A percentile compares a stretch with the other conserved stretches of the same genome.
Evolutionary conservation across 306 rosid species (phyloP).

Genomic region (Neltuma alba): DNA sequence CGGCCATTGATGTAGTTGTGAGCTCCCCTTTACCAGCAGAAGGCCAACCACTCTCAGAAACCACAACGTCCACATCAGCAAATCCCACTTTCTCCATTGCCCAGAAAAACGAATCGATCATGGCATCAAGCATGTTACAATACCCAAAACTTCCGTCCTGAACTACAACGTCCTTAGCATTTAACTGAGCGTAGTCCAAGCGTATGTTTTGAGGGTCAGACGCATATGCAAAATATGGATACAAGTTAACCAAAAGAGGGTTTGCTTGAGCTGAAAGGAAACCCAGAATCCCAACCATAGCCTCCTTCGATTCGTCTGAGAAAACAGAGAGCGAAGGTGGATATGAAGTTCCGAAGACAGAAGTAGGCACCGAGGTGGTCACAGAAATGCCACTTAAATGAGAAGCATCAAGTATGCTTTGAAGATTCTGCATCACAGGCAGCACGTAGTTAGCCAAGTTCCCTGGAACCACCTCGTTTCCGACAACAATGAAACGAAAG

Average conservation of each 20-base stretch:
- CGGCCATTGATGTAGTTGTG: conserved; percentile 28
- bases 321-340: conserved; percentile 43
- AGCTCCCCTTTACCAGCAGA: conserved; percentile 34
- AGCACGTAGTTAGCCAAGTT: not conserved
- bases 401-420: not conserved
- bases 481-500: not conserved
- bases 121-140: conserved; percentile 43
- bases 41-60: conserved; percentile 55
- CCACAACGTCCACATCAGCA: conserved; percentile 17
- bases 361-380: conserved; percentile 35
- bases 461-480: conserved; percentile 12
- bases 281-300: conserved; percentile 13
- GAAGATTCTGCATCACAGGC: conserved; percentile 29
- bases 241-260: conserved; percentile 45
- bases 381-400: conserved; percentile 4
- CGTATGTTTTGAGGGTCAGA: conserved; percentile 16
- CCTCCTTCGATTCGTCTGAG: not conserved
- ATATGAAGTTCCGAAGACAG: not conserved
- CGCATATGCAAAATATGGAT: conserved; percentile 49
- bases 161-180: not conserved
- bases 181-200: conserved; percentile 8
- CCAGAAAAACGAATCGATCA: conserved; percentile 38
- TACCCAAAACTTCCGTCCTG: conserved; percentile 1
- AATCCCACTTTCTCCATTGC: conserved; percentile 35
- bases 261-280: conserved; percentile 21